Evolutionary conservation across 176 grass and related monocot species (phyloP).

Genomic region (Eremochloa ophiuroides): DNA sequence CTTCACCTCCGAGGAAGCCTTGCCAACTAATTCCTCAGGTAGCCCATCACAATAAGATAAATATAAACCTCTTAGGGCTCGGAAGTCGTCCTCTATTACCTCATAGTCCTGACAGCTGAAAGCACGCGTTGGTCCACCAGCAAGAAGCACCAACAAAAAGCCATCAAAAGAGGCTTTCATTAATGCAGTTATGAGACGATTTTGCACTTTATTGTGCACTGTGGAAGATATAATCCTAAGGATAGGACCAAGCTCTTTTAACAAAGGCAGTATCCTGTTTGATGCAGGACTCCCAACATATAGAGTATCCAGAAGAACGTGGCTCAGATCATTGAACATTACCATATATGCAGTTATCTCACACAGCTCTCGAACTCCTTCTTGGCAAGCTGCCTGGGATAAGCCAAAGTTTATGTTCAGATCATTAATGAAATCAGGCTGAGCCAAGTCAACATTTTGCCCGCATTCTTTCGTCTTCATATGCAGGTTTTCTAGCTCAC

Average conservation of each 20-base stretch:
- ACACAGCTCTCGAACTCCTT: slow-evolving; percentile 63
- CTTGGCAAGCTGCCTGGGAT: slow-evolving; percentile 47
- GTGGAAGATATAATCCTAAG: slow-evolving; percentile 56
- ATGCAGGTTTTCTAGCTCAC: slow-evolving; percentile 58
- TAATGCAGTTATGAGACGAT: slow-evolving; percentile 49
- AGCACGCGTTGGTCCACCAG: slow-evolving; percentile 61
- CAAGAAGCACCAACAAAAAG: slow-evolving; percentile 80
- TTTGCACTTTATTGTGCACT: slow-evolving; percentile 37
- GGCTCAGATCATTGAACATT: slow-evolving; percentile 70
- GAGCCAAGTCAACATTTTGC: slow-evolving; percentile 48
- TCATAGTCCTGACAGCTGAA: slow-evolving; percentile 56
- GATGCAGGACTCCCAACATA: slow-evolving; percentile 53
- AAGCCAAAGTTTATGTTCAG: slow-evolving; percentile 62
- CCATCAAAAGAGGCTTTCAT: slow-evolving; percentile 93
- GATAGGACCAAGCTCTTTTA: slow-evolving; percentile 63
- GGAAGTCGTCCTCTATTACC: slow-evolving; percentile 69
- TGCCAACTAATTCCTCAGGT: slow-evolving; percentile 65
- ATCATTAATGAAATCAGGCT: slow-evolving; percentile 32
- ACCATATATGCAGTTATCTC: slow-evolving; percentile 76
- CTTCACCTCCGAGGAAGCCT: slow-evolving; percentile 63
- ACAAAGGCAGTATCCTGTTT: slow-evolving; percentile 60
- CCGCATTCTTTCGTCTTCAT: slow-evolving; percentile 52
- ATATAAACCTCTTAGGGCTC: slow-evolving; percentile 61
- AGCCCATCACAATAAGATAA: slow-evolving; percentile 60
- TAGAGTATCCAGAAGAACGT: slow-evolving; percentile 62